Percentiles rank a stretch among this genome's conserved stretches.
Conservation (phyloP, 2,329 filamentous ascomycete species). For the Xylaria sp. region DNA sequence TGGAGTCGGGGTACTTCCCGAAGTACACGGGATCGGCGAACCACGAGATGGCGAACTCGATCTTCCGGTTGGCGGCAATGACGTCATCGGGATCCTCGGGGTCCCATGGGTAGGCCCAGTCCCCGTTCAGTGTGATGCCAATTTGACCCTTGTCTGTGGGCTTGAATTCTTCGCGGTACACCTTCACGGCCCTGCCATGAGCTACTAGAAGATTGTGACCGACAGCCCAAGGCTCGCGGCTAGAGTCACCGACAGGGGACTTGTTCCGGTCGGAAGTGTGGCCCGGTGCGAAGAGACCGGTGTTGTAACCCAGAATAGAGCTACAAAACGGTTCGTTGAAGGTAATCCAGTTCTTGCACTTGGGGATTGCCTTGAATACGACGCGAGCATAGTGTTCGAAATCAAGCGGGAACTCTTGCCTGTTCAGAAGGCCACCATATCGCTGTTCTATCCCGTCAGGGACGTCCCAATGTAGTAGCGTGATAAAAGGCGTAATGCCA, state of each 20-base stretch:
- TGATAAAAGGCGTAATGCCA: conserved; percentile 83
- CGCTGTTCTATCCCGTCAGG: conserved; percentile 81
- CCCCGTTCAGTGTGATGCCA: conserved; percentile 88
- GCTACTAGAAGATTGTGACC: conserved; percentile 84
- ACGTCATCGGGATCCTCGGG: conserved; percentile 78
- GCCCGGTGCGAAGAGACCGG: conserved; percentile 84
- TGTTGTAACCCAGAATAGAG: conserved; percentile 81
- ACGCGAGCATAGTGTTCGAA: conserved; percentile 82
- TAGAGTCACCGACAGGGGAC: conserved; percentile 77
- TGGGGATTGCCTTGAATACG: conserved; percentile 77
- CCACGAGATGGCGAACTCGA: conserved; percentile 89
- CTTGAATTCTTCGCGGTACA: conserved; percentile 86
- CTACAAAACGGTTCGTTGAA: conserved; percentile 93
- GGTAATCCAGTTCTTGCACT: conserved; percentile 89
- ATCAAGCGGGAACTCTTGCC: conserved; percentile 83
- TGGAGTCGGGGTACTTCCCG: conserved; percentile 84
- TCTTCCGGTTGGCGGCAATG: conserved; percentile 80
- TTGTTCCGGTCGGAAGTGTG: conserved; percentile 79
- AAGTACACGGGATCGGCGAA: conserved; percentile 90
- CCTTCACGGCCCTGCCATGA: conserved; percentile 82
- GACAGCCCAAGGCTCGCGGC: conserved; percentile 82
- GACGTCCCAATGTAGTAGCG: conserved; percentile 89
- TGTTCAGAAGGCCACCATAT: conserved; percentile 84
- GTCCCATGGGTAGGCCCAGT: conserved; percentile 87
- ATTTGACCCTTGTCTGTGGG: conserved; percentile 78